Evolutionary conservation across 2,329 filamentous ascomycete genomes (phyloP).

Genomic region (Neoascochyta sp.): DNA sequence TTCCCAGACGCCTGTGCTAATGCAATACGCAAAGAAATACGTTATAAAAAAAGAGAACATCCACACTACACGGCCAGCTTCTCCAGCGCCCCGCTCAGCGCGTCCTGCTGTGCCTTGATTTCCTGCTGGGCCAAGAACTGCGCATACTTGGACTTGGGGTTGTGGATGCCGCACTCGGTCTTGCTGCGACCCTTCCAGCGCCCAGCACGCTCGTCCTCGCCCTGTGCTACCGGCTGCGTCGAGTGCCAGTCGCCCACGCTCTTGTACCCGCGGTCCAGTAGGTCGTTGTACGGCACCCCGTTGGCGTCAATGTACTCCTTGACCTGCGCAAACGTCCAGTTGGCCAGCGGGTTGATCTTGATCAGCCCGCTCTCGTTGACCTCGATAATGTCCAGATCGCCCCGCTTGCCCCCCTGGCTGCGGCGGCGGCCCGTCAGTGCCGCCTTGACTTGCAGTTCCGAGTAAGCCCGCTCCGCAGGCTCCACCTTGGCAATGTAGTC

Average conservation of each 20-base stretch:
- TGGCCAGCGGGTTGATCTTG: slow-evolving; percentile 96
- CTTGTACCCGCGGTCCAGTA: slow-evolving; percentile 95
- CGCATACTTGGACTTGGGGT: slow-evolving; percentile 90
- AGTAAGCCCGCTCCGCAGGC: slow-evolving; percentile 86
- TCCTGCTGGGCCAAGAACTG: slow-evolving; percentile 75
- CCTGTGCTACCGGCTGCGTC: slow-evolving; percentile 80
- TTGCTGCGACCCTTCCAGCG: slow-evolving; percentile 96
- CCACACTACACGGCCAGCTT: slow-evolving; percentile 19
- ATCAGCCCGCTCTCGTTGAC: slow-evolving; percentile 85
- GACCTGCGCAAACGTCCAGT: slow-evolving; percentile 90
- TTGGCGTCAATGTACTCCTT: slow-evolving; percentile 81
- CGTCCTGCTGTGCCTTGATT: slow-evolving; percentile 51
- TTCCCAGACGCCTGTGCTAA: slow-evolving; percentile 45
- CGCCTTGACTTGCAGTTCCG: slow-evolving; percentile 80
- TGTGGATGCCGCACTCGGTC: slow-evolving; percentile 98
- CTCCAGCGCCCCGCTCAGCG: slow-evolving; percentile 30
- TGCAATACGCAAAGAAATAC: slow-evolving; percentile 32
- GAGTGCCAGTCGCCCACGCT: slow-evolving; percentile 98
- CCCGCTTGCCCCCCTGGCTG: slow-evolving; percentile 89
- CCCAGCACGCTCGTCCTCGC: slow-evolving; percentile 92
- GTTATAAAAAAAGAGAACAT: slow-evolving; percentile 14
- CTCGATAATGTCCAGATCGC: slow-evolving; percentile 86
- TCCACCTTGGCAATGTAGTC: slow-evolving; percentile 98
- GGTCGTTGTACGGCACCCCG: slow-evolving; percentile 86
- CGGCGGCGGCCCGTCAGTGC: slow-evolving; percentile 88